phyloP scores from a whole-genome alignment of 768 basidiomycete species.

The Tremella mesenterica region DNA sequence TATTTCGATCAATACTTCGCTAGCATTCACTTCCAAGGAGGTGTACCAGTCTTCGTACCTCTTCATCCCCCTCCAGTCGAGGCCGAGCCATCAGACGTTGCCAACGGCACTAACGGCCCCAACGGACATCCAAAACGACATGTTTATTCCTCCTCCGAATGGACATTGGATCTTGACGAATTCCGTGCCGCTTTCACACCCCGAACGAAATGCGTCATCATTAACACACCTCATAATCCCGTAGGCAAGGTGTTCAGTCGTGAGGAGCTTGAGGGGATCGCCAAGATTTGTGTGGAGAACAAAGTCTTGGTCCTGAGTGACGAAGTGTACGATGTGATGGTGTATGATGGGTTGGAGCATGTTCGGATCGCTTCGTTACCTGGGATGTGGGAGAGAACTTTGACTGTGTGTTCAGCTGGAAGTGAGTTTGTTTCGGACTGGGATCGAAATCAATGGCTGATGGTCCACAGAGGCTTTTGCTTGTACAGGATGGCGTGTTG shows the following conservation, averaged over 20 bases:
- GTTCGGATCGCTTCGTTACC: slow-evolving; percentile 87
- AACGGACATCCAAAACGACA: too few relatives aligned
- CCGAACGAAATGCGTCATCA: slow-evolving; percentile 84
- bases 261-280: slow-evolving; percentile 73
- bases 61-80: slow-evolving; percentile 68
- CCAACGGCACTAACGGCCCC: slow-evolving; percentile 15
- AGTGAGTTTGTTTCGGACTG: slow-evolving; percentile 53
- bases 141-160: slow-evolving; percentile 58
- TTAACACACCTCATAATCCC: slow-evolving; percentile 96
- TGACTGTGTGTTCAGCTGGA: slow-evolving; percentile 91
- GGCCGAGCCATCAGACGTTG: too few relatives aligned
- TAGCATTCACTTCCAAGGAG: slow-evolving; percentile 87
- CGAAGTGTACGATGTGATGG: slow-evolving; percentile 97
- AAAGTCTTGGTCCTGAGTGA: slow-evolving; percentile 89
- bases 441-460: not conserved
- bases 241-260: slow-evolving; percentile 93
- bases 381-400: slow-evolving; percentile 96
- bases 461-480: slow-evolving; percentile 74
- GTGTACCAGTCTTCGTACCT: slow-evolving; percentile 86
- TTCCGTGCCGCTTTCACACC: slow-evolving; percentile 75
- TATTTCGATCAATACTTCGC: slow-evolving; percentile 96
- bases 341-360: slow-evolving; percentile 81
- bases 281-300: slow-evolving; percentile 77
- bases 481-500: slow-evolving; percentile 89
- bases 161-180: slow-evolving; percentile 85